Base-by-base conservation (phyloP, 108 stramenopile genomes). In the Licmophora abbreviata region DNA sequence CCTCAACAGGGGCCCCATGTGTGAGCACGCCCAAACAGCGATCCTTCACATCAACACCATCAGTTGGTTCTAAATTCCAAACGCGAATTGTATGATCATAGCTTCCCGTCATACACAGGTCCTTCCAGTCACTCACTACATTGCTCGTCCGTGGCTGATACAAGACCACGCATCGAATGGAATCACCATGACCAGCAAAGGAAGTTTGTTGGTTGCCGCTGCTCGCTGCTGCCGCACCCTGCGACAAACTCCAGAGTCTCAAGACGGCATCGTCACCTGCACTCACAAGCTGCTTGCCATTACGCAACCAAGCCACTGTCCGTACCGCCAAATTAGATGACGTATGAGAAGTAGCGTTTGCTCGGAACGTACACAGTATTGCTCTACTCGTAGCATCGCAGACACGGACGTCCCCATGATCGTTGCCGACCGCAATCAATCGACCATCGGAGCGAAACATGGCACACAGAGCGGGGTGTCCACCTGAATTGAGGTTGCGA, bases 61-160 rank as follows among this genome's bases (percentile, higher is more conserved):
- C 48, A 25, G 57, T 30, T 9, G 64, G 54, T 4, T 48, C 44
- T 38, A 83, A 41, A 54, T 82, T 77, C 90, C 90, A 92, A 22
- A 83, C 72, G 10, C 90, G 83, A 58, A 92, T 63, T 1, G 90
- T 79, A 44, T 88, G 85, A 59, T 92, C 90, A 59, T 87, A 87
- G 22, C 77, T 80, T n/a, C 81, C 90, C 41, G 79, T 88, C 9
- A 85, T 69, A 3, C 64, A 71, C 45, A 79, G 30, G 40, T 73
- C 54, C 11, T 47, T 63, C 69, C 69, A 74, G 24, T 59, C 52
- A 33, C 35, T 40, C 18, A 35, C 3, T 30, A n/a, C 57, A 24
- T 23, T 29, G 8, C 48, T 37, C 26, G 6, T 21, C 1, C 42
- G 3, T 1, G 31, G 4, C n/a, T 64, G 44, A 61, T 62, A 71